phyloP scores from a whole-genome alignment of 192 early-diverging fungal genomes.

The Podochytrium sp. region DNA sequence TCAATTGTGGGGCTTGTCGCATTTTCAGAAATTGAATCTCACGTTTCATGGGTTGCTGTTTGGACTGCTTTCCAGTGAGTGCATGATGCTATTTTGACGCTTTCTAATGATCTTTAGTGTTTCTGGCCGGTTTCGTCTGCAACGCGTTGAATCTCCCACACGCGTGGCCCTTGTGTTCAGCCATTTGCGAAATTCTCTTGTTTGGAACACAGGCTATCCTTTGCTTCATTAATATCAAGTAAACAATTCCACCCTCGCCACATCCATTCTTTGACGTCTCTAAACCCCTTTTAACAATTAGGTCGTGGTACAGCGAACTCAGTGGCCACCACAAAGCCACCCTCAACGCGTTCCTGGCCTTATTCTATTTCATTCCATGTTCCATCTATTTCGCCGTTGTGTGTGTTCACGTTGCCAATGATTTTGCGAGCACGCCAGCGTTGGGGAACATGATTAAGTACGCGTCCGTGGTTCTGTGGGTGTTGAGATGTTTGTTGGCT shows the following conservation, averaged over 20 bases:
- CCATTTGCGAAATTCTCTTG: neutral
- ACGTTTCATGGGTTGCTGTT: neutral
- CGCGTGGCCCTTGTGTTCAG: slow-evolving; percentile 10
- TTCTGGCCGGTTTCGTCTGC: slow-evolving; percentile 8
- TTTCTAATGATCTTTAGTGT: neutral
- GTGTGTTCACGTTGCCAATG: slow-evolving; percentile 15
- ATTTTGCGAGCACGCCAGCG: neutral
- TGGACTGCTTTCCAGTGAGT: neutral
- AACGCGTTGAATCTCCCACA: neutral
- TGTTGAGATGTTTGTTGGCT: slow-evolving; percentile 4
- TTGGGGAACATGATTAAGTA: slow-evolving; percentile 19
- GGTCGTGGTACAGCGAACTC: neutral
- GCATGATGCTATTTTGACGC: neutral
- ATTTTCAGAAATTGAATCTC: slow-evolving; percentile 5
- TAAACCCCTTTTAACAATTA: neutral
- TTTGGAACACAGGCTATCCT: slow-evolving; percentile 18
- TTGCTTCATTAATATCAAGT: neutral
- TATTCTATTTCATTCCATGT: slow-evolving; percentile 4
- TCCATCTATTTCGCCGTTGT: slow-evolving; percentile 9
- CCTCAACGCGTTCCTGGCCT: neutral
- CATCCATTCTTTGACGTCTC: neutral
- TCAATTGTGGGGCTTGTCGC: neutral
- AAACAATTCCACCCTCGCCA: neutral
- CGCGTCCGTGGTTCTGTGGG: slow-evolving; percentile 16
- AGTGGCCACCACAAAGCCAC: neutral